Base-by-base conservation (phyloP, 2,329 filamentous ascomycete genomes). In the Fusarium abutilonis region DNA sequence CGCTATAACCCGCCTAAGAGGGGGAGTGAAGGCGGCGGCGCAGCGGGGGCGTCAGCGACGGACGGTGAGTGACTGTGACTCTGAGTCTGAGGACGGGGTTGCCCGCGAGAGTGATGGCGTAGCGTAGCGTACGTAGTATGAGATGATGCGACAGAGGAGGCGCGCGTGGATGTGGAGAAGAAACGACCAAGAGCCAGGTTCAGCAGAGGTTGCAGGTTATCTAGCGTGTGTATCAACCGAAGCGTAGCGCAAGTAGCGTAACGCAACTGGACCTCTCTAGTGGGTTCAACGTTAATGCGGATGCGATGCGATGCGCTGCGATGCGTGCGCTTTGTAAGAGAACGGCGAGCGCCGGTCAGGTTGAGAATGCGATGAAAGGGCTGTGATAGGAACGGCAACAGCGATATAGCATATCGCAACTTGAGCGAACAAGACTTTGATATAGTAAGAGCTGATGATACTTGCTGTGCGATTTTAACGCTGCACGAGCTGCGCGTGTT, bases 151-250 rank as follows among this genome's bases (percentile, higher is more conserved):
- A 69, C 63, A 45, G 66, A 67, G 57, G 66, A 64, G 61, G 60
- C 51, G 51, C 60, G 66, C 55, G 63, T 63, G 66, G 58, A 65
- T 69, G 66, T 68, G 66, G 66, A 67, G 66, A 68, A 68, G 35
- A 67, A 62, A 57, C 46, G 61, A 31, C 29, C 29, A 6, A 64
- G 63, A 28, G 52, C 63, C 57, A 53, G 59, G 58, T 66, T 54
- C 58, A 60, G 63, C 58, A 62, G 50, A 60, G 54, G 50, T 56
- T 54, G 19, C 19, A 19, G 19, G 19, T 19, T 19, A 21, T 47
- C 47, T 64, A 64, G 60, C 46, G 56, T 47, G 45, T 56, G 60
- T 57, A 64, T 60, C 39, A 45, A 55, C 40, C 55, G 49, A 43
- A 64, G 56, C 29, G 53, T 35, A 21, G 26, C 9, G 9, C 5